Evolutionary conservation across 495 filamentous ascomycete genomes (phyloP).

Genomic region (Xylaria venustula): DNA sequence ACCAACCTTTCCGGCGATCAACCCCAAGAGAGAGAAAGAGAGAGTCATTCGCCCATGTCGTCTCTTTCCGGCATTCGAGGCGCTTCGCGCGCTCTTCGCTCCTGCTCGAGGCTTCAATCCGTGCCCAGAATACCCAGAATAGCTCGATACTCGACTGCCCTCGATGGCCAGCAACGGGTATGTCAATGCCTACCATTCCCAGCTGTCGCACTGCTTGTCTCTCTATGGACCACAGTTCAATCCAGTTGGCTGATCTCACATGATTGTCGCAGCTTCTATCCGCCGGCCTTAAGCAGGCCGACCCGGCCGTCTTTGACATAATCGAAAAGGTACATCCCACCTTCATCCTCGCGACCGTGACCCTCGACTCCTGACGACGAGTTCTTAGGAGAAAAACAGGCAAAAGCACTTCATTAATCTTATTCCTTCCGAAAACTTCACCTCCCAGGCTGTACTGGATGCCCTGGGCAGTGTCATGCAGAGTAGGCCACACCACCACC

Average conservation of each 20-base stretch:
- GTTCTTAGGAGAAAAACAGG: constrained; percentile 80
- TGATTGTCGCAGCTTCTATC: constrained; percentile 64
- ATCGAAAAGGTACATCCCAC: constrained; percentile 72
- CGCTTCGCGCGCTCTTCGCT: constrained; percentile 29
- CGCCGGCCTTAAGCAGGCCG: constrained; percentile 74
- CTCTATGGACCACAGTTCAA: neutral
- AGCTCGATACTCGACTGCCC: constrained; percentile 48
- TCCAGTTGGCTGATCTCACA: constrained; percentile 1
- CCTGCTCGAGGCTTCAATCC: constrained; percentile 22
- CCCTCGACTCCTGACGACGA: constrained; percentile 17
- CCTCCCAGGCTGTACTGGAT: constrained; percentile 94
- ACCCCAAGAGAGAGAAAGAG: neutral
- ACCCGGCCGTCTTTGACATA: constrained; percentile 82
- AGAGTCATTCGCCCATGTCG: constrained; percentile 1
- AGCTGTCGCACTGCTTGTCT: neutral
- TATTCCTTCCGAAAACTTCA: constrained; percentile 99
- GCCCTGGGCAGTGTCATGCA: constrained; percentile 98
- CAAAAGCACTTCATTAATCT: constrained; percentile 99
- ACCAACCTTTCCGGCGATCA: neutral
- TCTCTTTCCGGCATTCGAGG: constrained; percentile 23
- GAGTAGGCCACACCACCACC: constrained; percentile 61
- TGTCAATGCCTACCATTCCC: neutral
- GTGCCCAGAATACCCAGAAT: constrained; percentile 39
- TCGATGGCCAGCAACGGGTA: constrained; percentile 67
- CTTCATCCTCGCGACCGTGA: too few species aligned